Evolutionary conservation across 805 yeast genomes (phyloP), one percentile per base, ranked within the genome.

Genomic region (Starmerella cellae): DNA sequence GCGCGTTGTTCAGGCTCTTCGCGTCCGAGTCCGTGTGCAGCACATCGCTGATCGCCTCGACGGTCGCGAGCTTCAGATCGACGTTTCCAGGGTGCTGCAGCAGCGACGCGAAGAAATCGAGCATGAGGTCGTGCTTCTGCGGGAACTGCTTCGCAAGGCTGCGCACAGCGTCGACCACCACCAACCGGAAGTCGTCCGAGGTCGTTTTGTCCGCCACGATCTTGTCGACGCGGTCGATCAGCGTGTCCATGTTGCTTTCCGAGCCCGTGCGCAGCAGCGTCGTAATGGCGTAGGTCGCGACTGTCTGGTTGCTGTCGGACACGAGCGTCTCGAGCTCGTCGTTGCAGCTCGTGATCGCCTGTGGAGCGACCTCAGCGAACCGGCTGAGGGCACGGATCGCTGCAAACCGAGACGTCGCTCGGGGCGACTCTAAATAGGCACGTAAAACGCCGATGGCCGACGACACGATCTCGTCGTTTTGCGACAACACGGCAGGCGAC

Each of bases 241-340:
- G 72, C 55, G 94, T 73, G 60, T 88, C 95, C 43, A 91, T 95
- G 52, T 75, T 74, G 47, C 82, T 84, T 48, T 83, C 79, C 50
- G 87, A 85, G 59, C 96, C 95, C 2, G 97, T 88, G 66, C 88
- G 91, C 62, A 91, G 74, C 57, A 91, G 69, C 2, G 97, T 88
- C 27, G 97, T 91, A 60, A 91, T 91, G 22, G 98, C 96, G 63
- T 84, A 88, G 14, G 98, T 91, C 13, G 97, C 88, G 51, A 91
- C 77, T 27, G 95, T 79, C 64, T 95, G 77, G 65, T 83, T 85
- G 21, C 87, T 60, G 61, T 88, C 97, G 58, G 79, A 79, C 55
- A 91, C 82, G 60, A 91, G 71, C 26, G 75, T 66, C 64, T 91
- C 97, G 57, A 91, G 72, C 60, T 87, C 96, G 39, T 71, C 66